phyloP scores from a whole-genome alignment of 495 filamentous ascomycete species.

The Aspergillus steynii region DNA sequence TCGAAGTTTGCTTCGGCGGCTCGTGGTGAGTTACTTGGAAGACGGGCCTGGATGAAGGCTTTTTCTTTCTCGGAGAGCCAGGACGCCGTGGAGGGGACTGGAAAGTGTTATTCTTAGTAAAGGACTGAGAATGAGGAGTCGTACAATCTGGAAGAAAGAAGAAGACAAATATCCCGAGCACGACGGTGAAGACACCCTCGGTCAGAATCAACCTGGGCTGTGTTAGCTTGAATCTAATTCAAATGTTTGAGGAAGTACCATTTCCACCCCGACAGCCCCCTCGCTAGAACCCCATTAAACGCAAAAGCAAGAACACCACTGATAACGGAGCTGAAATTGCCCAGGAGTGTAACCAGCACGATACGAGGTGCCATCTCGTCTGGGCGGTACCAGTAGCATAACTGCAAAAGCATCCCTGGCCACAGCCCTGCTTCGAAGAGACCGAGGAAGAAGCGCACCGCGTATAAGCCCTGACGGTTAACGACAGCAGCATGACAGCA shows the following conservation, averaged over 20 bases:
- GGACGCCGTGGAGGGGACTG: conserved; percentile 39
- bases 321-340: conserved; percentile 34
- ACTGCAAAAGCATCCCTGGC: conserved; percentile 40
- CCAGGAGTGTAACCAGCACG: conserved; percentile 21
- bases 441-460: conserved; percentile 37
- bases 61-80: conserved; percentile 44
- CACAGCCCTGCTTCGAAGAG: conserved; percentile 42
- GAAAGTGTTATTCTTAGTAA: background rate
- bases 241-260: conserved; percentile 22
- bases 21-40: conserved; percentile 39
- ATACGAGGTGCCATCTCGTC: conserved; percentile 41
- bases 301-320: conserved; percentile 44
- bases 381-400: conserved; percentile 47
- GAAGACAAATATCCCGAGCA: conserved; percentile 32
- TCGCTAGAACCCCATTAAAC: conserved; percentile 33
- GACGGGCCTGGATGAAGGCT: conserved; percentile 43
- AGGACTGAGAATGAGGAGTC: conserved; percentile 1
- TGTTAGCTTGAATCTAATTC: background rate
- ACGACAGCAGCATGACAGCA: conserved; percentile 36
- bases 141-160: conserved; percentile 44
- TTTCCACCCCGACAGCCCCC: conserved; percentile 43
- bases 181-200: conserved; percentile 39
- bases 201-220: conserved; percentile 33
- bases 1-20: conserved; percentile 40
- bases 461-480: conserved; percentile 35